Conservation (phyloP, 163 green algal genomes). For the Scenedesmus sp. region DNA sequence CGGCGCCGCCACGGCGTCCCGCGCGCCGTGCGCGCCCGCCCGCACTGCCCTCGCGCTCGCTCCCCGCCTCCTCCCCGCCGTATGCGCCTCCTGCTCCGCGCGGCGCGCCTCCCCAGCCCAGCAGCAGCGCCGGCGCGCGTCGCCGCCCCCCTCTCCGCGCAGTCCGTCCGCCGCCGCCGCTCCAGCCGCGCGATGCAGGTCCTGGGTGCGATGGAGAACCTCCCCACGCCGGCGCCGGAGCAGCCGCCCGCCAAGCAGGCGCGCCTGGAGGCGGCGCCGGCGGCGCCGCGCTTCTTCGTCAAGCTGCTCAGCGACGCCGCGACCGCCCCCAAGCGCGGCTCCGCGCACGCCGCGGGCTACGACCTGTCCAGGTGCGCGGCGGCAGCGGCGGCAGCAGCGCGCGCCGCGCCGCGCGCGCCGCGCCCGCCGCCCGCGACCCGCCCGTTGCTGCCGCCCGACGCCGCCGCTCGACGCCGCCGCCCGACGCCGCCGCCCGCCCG, state of each 20-base stretch:
- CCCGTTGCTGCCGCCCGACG: neutral
- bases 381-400: neutral
- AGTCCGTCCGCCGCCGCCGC: neutral
- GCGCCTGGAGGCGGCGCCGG: conserved; percentile 1
- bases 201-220: conserved; percentile 9
- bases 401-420: neutral
- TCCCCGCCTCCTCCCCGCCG: neutral
- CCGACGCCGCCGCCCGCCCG: neutral
- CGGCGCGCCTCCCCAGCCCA: neutral
- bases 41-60: no score
- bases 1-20: no score
- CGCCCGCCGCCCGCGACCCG: neutral
- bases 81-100: neutral
- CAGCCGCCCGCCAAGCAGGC: conserved; percentile 43
- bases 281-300: conserved; percentile 65
- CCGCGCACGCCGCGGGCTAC: conserved; percentile 90
- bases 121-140: neutral
- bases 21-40: no score
- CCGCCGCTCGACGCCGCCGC: neutral
- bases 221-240: conserved; percentile 16
- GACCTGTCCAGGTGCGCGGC: conserved; percentile 86
- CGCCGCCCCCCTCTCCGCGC: neutral
- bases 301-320: conserved; percentile 89
- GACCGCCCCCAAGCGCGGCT: conserved; percentile 87
- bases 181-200: conserved; percentile 15